A percentile compares a stretch with the other conserved stretches of the same genome.
Evolutionary conservation across 495 filamentous ascomycete species (phyloP).

Genomic region (Durotheca rogersii): DNA sequence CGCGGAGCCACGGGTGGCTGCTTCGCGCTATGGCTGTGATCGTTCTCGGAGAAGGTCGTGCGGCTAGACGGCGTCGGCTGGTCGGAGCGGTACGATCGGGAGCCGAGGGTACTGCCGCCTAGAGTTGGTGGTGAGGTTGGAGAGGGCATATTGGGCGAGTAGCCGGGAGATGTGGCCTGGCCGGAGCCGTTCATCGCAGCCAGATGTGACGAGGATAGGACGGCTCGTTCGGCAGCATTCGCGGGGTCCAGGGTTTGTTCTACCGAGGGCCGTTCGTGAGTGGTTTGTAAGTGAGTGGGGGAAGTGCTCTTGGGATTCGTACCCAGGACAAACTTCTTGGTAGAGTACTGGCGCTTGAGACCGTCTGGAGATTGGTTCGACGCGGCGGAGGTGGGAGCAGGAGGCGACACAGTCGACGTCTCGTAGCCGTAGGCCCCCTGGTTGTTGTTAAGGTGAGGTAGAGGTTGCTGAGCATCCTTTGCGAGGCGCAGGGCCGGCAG

Average conservation of each 20-base stretch:
- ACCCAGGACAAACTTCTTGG: conserved; percentile 85
- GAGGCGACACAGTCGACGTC: conserved; percentile 48
- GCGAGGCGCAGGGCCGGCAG: conserved; percentile 84
- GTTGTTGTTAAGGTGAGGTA: conserved; percentile 59
- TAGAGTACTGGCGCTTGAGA: conserved; percentile 81
- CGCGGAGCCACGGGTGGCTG: conserved; percentile 42
- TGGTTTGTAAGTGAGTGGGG: conserved; percentile 71
- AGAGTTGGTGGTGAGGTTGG: conserved; percentile 72
- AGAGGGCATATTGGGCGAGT: conserved; percentile 75
- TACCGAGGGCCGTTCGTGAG: conserved; percentile 55
- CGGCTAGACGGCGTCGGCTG: conserved; percentile 49
- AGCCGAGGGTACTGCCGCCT: conserved; percentile 52
- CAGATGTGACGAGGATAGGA: conserved; percentile 74
- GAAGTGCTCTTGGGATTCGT: conserved; percentile 68
- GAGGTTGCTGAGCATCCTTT: conserved; percentile 85
- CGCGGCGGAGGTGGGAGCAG: conserved; percentile 52
- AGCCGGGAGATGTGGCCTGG: conserved; percentile 55
- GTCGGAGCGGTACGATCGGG: conserved; percentile 54
- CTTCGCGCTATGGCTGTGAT: conserved; percentile 49
- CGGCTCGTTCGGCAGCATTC: conserved; percentile 56
- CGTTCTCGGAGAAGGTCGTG: conserved; percentile 50
- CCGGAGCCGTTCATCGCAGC: conserved; percentile 69
- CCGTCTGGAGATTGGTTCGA: conserved; percentile 49
- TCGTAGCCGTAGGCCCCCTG: conserved; percentile 47
- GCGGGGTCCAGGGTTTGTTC: conserved; percentile 57